phyloP scores from a whole-genome alignment of 495 filamentous ascomycete species.

The Penicillium diatomitis region DNA sequence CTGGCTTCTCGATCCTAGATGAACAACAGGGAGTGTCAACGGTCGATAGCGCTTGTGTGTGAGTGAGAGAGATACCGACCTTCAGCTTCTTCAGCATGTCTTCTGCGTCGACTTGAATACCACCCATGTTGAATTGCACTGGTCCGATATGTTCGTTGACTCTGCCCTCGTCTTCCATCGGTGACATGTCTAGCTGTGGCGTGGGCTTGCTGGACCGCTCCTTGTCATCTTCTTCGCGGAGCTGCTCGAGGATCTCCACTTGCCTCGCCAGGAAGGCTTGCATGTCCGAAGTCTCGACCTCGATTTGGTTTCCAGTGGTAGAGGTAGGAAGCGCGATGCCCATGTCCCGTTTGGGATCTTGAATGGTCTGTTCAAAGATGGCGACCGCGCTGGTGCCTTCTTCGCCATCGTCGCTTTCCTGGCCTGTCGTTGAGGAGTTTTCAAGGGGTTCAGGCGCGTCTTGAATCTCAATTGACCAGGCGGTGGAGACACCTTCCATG shows the following conservation, averaged over 20 bases:
- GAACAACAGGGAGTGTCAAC: not conserved
- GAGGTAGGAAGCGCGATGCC: slow-evolving; percentile 39
- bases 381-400: slow-evolving; percentile 50
- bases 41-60: too few species aligned
- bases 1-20: slow-evolving; percentile 47
- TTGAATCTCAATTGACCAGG: slow-evolving; percentile 76
- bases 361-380: slow-evolving; percentile 72
- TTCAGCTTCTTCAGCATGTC: slow-evolving; percentile 86
- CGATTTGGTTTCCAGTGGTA: slow-evolving; percentile 39
- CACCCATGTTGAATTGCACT: slow-evolving; percentile 94
- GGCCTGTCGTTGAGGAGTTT: slow-evolving; percentile 9
- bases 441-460: slow-evolving; percentile 35
- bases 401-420: slow-evolving; percentile 16
- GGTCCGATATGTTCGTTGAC: slow-evolving; percentile 89
- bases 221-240: slow-evolving; percentile 55
- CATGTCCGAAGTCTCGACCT: slow-evolving; percentile 66
- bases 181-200: slow-evolving; percentile 38
- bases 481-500: slow-evolving; percentile 73
- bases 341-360: slow-evolving; percentile 55
- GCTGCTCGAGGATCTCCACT: slow-evolving; percentile 60
- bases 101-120: slow-evolving; percentile 93
- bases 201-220: slow-evolving; percentile 31
- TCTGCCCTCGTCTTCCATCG: slow-evolving; percentile 43
- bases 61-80: slow-evolving; percentile 36
- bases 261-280: slow-evolving; percentile 72